Percentiles rank a stretch among this genome's conserved stretches.
Evolutionary conservation across 495 filamentous ascomycete genomes (phyloP).

Genomic region (Talaromyces adpressus): DNA sequence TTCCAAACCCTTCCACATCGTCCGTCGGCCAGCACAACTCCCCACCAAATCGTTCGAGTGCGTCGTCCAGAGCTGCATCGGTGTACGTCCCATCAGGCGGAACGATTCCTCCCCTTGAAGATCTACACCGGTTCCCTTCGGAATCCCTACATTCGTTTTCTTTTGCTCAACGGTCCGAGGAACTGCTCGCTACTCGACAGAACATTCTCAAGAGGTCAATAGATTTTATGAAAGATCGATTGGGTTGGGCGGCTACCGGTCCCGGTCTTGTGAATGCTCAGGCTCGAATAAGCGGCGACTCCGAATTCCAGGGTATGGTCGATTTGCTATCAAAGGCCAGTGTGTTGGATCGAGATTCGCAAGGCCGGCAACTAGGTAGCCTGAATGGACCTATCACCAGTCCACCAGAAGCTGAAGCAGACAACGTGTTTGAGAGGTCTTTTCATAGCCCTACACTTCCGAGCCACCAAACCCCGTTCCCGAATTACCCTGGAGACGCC

Average conservation of each 20-base stretch:
- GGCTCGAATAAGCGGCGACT: conserved; percentile 71
- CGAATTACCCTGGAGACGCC: background rate
- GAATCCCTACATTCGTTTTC: conserved; percentile 98
- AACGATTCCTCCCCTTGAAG: conserved; percentile 66
- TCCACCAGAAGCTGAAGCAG: conserved; percentile 57
- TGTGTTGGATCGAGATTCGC: conserved; percentile 52
- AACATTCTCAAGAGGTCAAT: conserved; percentile 90
- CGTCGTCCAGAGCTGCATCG: conserved; percentile 46
- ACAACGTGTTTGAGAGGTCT: conserved; percentile 75
- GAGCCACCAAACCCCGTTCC: background rate
- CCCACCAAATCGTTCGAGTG: conserved; percentile 48
- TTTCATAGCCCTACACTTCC: conserved; percentile 45
- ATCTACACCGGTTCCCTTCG: conserved; percentile 84
- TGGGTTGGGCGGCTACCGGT: conserved; percentile 68
- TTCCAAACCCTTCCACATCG: conserved; percentile 57
- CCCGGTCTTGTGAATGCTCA: conserved; percentile 69
- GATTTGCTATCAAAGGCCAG: conserved; percentile 77
- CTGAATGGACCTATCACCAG: conserved; percentile 63
- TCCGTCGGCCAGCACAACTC: conserved; percentile 56
- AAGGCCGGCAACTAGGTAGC: conserved; percentile 29
- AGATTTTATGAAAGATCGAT: conserved; percentile 93
- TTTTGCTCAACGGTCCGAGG: conserved; percentile 93
- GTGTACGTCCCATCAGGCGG: conserved; percentile 59
- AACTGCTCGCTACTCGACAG: conserved; percentile 81
- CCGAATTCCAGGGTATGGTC: conserved; percentile 85